These are phyloP conservation scores for Leptodontidium sp. DNA, from an alignment of 2,329 filamentous ascomycete species.

Conservation along the genomic window DNA sequence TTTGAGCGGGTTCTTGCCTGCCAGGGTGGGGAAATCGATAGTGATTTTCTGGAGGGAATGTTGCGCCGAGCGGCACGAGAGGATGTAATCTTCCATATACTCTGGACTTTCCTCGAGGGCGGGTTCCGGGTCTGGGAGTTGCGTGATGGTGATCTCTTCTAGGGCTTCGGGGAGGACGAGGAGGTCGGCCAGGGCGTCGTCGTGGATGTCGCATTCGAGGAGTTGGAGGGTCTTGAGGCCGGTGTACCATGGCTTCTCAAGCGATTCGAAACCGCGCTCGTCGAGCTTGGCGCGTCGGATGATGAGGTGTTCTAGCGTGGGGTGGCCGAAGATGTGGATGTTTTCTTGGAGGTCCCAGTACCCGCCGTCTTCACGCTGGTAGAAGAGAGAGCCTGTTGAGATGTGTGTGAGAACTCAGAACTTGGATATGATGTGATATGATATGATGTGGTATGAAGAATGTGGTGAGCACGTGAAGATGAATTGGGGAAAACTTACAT, in stretches of 20 bases:
- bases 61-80: conserved; percentile 52
- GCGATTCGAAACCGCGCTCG: conserved; percentile 56
- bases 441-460: not conserved
- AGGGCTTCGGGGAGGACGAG: conserved; percentile 55
- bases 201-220: conserved; percentile 60
- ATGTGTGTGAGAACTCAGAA: not conserved
- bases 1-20: conserved; percentile 51
- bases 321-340: conserved; percentile 60
- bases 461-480: not conserved
- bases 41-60: conserved; percentile 55
- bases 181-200: conserved; percentile 52
- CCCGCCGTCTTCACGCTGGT: conserved; percentile 53
- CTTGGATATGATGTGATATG: not conserved
- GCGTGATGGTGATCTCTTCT: conserved; percentile 58
- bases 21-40: conserved; percentile 54
- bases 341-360: conserved; percentile 62
- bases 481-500: conserved; percentile 46
- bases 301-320: conserved; percentile 55
- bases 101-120: conserved; percentile 57
- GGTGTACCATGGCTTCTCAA: conserved; percentile 58
- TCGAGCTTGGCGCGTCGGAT: conserved; percentile 56
- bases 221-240: conserved; percentile 54
- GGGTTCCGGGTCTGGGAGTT: conserved; percentile 47
- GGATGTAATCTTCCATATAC: conserved; percentile 56
- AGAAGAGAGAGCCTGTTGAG: conserved; percentile 49